Conservation (phyloP, 2,329 filamentous ascomycete genomes). For the Claviceps fusiformis region DNA sequence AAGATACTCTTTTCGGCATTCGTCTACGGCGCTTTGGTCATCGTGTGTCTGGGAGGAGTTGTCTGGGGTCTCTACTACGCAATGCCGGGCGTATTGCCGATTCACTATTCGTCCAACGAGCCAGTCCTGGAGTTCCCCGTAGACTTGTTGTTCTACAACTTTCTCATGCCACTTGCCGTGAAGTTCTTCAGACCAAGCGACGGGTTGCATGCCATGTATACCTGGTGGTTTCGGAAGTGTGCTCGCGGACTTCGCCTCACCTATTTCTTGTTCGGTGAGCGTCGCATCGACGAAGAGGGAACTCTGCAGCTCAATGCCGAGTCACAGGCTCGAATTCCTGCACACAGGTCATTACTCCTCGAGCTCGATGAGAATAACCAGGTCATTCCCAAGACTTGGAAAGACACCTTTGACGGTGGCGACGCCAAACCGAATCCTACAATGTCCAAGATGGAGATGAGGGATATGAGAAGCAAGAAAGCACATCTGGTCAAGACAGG, state of each 20-base stretch:
- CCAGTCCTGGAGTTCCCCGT: constrained; percentile 89
- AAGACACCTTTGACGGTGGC: constrained; percentile 36
- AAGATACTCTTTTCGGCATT: constrained; percentile 95
- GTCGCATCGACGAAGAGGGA: constrained; percentile 70
- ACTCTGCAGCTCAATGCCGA: constrained; percentile 33
- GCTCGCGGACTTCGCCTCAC: constrained; percentile 69
- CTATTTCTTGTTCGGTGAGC: constrained; percentile 85
- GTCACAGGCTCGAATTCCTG: constrained; percentile 18
- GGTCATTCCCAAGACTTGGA: constrained; percentile 45
- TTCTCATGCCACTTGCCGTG: constrained; percentile 79
- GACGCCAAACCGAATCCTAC: constrained; percentile 27
- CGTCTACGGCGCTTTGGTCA: constrained; percentile 85
- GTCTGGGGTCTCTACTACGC: constrained; percentile 74
- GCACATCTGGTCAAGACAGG: constrained; percentile 30
- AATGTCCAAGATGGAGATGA: constrained; percentile 24
- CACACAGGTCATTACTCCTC: constrained; percentile 32
- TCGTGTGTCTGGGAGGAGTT: constrained; percentile 85
- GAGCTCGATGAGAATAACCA: constrained; percentile 27
- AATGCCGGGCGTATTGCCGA: constrained; percentile 63
- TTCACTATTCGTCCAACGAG: constrained; percentile 87
- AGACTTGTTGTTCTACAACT: constrained; percentile 92
- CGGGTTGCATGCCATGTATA: constrained; percentile 71
- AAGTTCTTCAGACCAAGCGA: constrained; percentile 76
- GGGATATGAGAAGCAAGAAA: constrained; percentile 26
- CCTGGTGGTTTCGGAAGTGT: constrained; percentile 91